Conservation (phyloP, 75 land plant genomes). For the Sequoia sempervirens region DNA sequence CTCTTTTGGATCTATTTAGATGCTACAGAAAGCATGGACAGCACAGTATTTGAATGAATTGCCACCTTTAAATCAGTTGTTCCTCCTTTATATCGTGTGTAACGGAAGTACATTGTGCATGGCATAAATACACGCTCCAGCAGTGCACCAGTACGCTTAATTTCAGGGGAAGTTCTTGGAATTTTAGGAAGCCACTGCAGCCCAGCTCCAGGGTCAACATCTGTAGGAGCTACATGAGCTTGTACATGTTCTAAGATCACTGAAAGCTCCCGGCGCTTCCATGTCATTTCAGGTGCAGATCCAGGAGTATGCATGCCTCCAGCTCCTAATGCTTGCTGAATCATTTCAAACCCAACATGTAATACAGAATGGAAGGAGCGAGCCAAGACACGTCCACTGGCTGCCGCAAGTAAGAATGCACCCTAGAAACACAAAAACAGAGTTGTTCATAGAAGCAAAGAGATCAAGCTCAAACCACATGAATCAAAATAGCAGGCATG, state of each 20-base stretch:
- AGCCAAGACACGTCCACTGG: conserved; percentile 92
- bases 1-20: not conserved
- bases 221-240: conserved; percentile 99
- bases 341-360: conserved; percentile 71
- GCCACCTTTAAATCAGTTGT: conserved; percentile 86
- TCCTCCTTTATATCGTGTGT: conserved; percentile 94
- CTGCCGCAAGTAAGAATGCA: conserved; percentile 95
- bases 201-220: conserved; percentile 99
- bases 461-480: not conserved
- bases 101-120: conserved; percentile 94
- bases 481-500: not conserved
- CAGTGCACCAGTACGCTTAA: conserved; percentile 92
- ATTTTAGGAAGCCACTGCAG: conserved; percentile 98
- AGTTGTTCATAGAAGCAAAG: not conserved
- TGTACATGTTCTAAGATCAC: conserved; percentile 94
- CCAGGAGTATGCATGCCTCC: conserved; percentile 42
- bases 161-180: conserved; percentile 71
- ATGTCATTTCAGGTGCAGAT: conserved; percentile 66
- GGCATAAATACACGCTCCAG: conserved; percentile 97
- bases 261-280: conserved; percentile 94
- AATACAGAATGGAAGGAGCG: conserved; percentile 96
- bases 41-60: not conserved
- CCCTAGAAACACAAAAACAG: conserved; percentile 51
- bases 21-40: not conserved
- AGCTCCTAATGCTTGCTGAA: conserved; percentile 67